Conservation (phyloP, 345 rosid genomes). For the Abelmoschus esculentus region DNA sequence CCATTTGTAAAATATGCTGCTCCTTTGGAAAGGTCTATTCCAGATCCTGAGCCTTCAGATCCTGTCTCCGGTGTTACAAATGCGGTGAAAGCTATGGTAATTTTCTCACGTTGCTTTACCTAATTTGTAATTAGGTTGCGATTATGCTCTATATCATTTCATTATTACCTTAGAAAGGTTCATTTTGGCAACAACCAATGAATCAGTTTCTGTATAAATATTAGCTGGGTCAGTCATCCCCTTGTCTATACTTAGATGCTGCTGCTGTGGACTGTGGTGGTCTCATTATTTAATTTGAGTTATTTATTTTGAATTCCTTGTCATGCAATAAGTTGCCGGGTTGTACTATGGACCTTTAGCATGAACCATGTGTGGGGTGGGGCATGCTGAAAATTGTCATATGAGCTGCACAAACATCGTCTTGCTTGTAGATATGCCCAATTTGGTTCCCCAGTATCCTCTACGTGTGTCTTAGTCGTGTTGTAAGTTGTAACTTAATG, state of each 20-base stretch:
- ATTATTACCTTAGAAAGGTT: neutral
- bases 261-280: no score
- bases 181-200: neutral
- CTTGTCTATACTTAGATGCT: no score
- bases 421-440: neutral
- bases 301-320: neutral
- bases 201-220: neutral
- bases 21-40: slow-evolving; percentile 43
- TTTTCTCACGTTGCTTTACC: slow-evolving; percentile 5
- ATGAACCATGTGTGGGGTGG: no score
- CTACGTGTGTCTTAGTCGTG: no score
- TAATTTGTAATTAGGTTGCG: neutral
- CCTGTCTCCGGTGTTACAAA: slow-evolving; percentile 18
- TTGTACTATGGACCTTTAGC: neutral
- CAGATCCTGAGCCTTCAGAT: slow-evolving; percentile 31
- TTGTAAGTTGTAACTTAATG: no score
- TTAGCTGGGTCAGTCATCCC: no score
- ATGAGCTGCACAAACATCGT: no score
- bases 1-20: slow-evolving; percentile 51
- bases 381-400: no score
- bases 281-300: no score
- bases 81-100: slow-evolving; percentile 38
- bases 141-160: neutral
- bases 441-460: neutral
- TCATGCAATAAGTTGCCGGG: neutral